Conservation (phyloP, 805 yeast species). For the Starmerella cellae region DNA sequence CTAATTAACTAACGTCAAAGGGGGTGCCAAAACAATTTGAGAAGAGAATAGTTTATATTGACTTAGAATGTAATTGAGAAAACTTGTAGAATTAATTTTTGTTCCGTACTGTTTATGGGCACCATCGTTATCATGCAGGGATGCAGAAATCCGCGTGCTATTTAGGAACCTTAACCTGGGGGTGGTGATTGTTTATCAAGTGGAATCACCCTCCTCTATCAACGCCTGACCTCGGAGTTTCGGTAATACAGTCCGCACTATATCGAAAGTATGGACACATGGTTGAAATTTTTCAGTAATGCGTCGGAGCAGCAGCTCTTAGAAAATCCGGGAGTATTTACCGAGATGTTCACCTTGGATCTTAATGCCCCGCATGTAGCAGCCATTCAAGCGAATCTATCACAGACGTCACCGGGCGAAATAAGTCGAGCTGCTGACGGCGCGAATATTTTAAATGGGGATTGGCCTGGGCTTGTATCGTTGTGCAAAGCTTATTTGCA, state of each 20-base stretch:
- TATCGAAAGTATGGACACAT: slow-evolving; percentile 11
- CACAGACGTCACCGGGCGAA: slow-evolving; percentile 15
- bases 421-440: slow-evolving; percentile 22
- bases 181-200: too few relatives aligned
- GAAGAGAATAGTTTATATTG: too few relatives aligned
- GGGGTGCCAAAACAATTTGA: too few relatives aligned
- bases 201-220: too few relatives aligned
- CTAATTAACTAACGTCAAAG: too few relatives aligned
- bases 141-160: too few relatives aligned
- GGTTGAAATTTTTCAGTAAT: slow-evolving; percentile 7
- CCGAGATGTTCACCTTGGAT: slow-evolving; percentile 24
- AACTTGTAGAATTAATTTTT: too few relatives aligned
- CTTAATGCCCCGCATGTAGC: slow-evolving; percentile 28
- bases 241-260: too few relatives aligned
- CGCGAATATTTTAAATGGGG: slow-evolving; percentile 26
- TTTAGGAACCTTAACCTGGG: background rate
- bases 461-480: slow-evolving; percentile 37
- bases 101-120: too few relatives aligned
- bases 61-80: too few relatives aligned
- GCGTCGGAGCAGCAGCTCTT: slow-evolving; percentile 6
- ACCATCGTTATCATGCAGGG: too few relatives aligned
- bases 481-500: slow-evolving; percentile 37
- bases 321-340: slow-evolving; percentile 12
- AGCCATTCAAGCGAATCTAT: slow-evolving; percentile 28
- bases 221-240: too few relatives aligned